These are phyloP conservation scores for Leccinum pellstonianum DNA, from an alignment of 768 basidiomycete species.

Conservation along the genomic window DNA sequence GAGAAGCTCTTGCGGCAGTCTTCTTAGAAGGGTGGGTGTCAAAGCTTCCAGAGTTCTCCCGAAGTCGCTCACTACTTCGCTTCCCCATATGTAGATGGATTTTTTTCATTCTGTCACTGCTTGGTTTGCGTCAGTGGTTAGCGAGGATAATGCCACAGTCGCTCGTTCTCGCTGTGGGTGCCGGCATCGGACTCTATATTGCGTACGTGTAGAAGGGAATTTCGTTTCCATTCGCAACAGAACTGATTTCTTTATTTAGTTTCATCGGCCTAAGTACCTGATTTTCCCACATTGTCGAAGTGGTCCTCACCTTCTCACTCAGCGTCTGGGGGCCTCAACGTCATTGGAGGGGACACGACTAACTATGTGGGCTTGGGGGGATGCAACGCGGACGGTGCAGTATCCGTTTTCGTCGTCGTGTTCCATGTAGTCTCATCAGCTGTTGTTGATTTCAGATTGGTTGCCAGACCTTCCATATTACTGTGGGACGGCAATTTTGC, in stretches of 20 bases:
- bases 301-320: conserved; percentile 6
- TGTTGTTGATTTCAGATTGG: conserved; percentile 38
- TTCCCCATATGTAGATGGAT: conserved; percentile 54
- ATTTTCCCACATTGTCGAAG: not conserved
- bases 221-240: not conserved
- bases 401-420: not conserved
- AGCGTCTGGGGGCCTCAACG: conserved; percentile 68
- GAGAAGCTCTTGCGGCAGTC: conserved; percentile 79
- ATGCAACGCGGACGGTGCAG: conserved; percentile 52
- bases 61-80: not conserved
- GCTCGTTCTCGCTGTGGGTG: conserved; percentile 78
- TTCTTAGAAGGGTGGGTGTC: conserved; percentile 77
- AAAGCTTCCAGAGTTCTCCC: not conserved
- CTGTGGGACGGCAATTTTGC: conserved; percentile 64
- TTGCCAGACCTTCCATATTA: conserved; percentile 49
- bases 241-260: conserved; percentile 33
- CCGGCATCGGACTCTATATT: conserved; percentile 86
- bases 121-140: conserved; percentile 88
- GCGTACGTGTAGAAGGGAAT: conserved; percentile 48
- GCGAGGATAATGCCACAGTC: conserved; percentile 88
- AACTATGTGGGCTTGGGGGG: conserved; percentile 79
- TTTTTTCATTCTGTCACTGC: conserved; percentile 74
- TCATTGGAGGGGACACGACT: conserved; percentile 69
- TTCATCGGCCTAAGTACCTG: conserved; percentile 72
- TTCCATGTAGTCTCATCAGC: conserved; percentile 12